Percentiles rank a stretch among this genome's conserved stretches.
Conservation (phyloP, 164 flowering plant species). For the Magnolia kwangsiensis region DNA sequence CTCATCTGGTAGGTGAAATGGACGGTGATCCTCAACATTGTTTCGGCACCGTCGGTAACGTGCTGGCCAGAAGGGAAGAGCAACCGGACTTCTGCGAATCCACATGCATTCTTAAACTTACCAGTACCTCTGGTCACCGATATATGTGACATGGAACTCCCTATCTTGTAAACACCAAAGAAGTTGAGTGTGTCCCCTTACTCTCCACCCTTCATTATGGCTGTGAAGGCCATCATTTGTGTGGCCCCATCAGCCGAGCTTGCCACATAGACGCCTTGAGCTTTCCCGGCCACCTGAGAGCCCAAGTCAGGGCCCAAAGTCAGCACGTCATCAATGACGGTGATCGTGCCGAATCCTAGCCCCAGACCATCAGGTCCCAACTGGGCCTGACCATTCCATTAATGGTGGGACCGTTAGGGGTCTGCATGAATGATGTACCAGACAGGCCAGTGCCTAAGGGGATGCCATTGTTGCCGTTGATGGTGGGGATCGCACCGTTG, state of each 20-base stretch:
- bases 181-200: constrained; percentile 76
- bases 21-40: constrained; percentile 62
- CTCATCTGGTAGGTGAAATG: constrained; percentile 47
- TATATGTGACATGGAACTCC: constrained; percentile 52
- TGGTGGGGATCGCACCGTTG: constrained; percentile 76
- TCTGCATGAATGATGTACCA: constrained; percentile 57
- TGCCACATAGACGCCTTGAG: constrained; percentile 70
- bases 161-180: constrained; percentile 65
- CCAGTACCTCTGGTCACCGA: constrained; percentile 85
- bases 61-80: constrained; percentile 64
- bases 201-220: constrained; percentile 77
- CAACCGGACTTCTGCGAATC: constrained; percentile 65
- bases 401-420: constrained; percentile 19
- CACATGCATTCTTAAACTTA: constrained; percentile 66
- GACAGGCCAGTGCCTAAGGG: constrained; percentile 78
- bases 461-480: constrained; percentile 53
- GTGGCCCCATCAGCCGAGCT: constrained; percentile 59
- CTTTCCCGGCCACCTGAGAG: constrained; percentile 49
- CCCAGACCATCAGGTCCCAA: constrained; percentile 74
- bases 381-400: constrained; percentile 32
- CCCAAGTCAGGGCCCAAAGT: constrained; percentile 52
- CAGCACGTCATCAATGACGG: constrained; percentile 59
- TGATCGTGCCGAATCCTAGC: constrained; percentile 70
- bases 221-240: constrained; percentile 79
- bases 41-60: constrained; percentile 61